Base-by-base conservation (phyloP, 495 filamentous ascomycete species). In the Parmelia sp. region DNA sequence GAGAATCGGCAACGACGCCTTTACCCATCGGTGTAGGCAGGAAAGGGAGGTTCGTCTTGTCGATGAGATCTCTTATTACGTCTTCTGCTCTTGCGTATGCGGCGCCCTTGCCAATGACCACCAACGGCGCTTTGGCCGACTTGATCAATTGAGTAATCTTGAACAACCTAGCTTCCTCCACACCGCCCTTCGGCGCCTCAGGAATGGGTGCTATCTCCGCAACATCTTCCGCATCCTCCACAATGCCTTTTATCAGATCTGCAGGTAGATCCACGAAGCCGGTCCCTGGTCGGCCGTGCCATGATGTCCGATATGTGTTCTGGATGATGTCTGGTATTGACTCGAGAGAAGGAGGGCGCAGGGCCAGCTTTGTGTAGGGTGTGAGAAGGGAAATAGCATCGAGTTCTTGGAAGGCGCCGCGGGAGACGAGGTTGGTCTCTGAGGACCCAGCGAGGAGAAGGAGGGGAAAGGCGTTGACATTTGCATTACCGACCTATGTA, bases 1-100 rank as follows among this genome's bases (percentile, higher is more conserved):
- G 82, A 0, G 79, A 80, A 68, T 87, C 84, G 9, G 83, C 78
- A 1, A 86, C 60, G 2, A 87, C 78, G 21, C 85, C 85, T 70
- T 87, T 87, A 11, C 83, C 84, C 80, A 87, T 87, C 6, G 85
- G 86, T 1, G 81, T 84, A 0, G 85, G 83, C 5, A 88, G 72
- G 71, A 87, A 87, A 5, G 82, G 84, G 8, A 88, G 75, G 23
- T 79, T 70, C 5, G 82, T 80, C 49, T 76, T 69, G 60, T 74
- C 62, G 47, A 88, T 76, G n/a, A 88, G 74, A 11, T 71, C 60
- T 31, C 76, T 70, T 23, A 87, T 79, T 9, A 68, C 70, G 2
- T 37, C 27, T 65, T 86, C 84, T 3, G 85, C 80, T 39, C 76
- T 75, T 19, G 82, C 81, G 66, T 85, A 86, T 33, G 84, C 83